Evolutionary conservation across 192 early-diverging fungal genomes (phyloP).

Genomic region (Rhizophagus clarus): DNA sequence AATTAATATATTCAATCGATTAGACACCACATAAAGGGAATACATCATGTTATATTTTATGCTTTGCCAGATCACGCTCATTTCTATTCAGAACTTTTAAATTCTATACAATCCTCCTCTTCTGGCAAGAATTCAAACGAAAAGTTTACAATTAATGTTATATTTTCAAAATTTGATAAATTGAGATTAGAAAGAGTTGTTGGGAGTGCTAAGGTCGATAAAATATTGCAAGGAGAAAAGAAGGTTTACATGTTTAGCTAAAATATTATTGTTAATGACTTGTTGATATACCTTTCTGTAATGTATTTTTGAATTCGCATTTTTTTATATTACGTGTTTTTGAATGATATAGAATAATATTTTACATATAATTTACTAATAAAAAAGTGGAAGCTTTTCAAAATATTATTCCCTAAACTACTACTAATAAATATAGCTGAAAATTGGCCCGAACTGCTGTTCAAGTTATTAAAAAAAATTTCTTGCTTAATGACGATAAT

Average conservation of each 20-base stretch:
- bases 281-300: too few species aligned
- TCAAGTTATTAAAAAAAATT: too few species aligned
- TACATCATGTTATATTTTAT: slow-evolving; percentile 88
- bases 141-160: slow-evolving; percentile 62
- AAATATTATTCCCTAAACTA: too few species aligned
- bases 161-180: slow-evolving; percentile 83
- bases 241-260: background rate
- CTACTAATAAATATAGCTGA: too few species aligned
- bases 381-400: too few species aligned
- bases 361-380: too few species aligned
- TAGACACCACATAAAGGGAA: slow-evolving; percentile 81
- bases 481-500: too few species aligned
- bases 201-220: slow-evolving; percentile 52
- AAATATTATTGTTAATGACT: too few species aligned
- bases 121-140: slow-evolving; percentile 43
- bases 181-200: slow-evolving; percentile 89
- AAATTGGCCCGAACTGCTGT: too few species aligned
- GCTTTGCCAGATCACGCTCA: slow-evolving; percentile 80
- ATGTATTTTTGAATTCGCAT: too few species aligned
- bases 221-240: background rate
- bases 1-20: background rate
- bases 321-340: too few species aligned
- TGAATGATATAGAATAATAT: too few species aligned
- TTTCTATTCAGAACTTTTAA: slow-evolving; percentile 91
- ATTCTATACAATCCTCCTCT: slow-evolving; percentile 63